Conservation (phyloP, 805 yeast genomes). For the Teunomyces cretensis region DNA sequence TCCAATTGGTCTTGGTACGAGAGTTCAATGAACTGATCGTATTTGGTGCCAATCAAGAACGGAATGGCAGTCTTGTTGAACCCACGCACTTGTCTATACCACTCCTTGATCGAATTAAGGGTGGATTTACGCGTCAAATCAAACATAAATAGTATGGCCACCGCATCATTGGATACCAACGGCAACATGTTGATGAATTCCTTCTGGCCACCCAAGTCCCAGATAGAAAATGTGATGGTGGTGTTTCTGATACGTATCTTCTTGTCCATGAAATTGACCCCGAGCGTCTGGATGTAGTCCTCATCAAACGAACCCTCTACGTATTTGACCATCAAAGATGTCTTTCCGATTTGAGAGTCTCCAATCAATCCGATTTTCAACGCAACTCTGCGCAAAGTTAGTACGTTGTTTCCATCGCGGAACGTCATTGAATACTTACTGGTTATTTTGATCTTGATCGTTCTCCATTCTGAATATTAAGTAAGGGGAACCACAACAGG, state of each 20-base stretch:
- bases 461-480: constrained; percentile 8
- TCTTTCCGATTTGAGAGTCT: constrained; percentile 94
- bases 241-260: constrained; percentile 81
- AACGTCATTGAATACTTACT: constrained; percentile 25
- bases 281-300: constrained; percentile 88
- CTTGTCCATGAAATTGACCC: constrained; percentile 94
- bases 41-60: constrained; percentile 88
- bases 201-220: constrained; percentile 96
- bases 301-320: constrained; percentile 94
- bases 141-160: constrained; percentile 83
- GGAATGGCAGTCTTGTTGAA: constrained; percentile 90
- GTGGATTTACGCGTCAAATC: constrained; percentile 87
- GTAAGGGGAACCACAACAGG: not conserved
- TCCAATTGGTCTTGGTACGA: constrained; percentile 80
- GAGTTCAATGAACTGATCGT: constrained; percentile 79
- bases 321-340: constrained; percentile 93
- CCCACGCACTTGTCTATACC: constrained; percentile 92
- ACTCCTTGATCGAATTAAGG: constrained; percentile 82
- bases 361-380: constrained; percentile 91
- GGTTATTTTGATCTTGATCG: constrained; percentile 34
- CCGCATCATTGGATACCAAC: constrained; percentile 86
- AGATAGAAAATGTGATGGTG: constrained; percentile 83
- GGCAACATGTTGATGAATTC: constrained; percentile 96
- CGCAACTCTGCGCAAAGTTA: constrained; percentile 46
- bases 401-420: constrained; percentile 14